Conservation (phyloP, 2,329 filamentous ascomycete species). For the Bisporella sp. region DNA sequence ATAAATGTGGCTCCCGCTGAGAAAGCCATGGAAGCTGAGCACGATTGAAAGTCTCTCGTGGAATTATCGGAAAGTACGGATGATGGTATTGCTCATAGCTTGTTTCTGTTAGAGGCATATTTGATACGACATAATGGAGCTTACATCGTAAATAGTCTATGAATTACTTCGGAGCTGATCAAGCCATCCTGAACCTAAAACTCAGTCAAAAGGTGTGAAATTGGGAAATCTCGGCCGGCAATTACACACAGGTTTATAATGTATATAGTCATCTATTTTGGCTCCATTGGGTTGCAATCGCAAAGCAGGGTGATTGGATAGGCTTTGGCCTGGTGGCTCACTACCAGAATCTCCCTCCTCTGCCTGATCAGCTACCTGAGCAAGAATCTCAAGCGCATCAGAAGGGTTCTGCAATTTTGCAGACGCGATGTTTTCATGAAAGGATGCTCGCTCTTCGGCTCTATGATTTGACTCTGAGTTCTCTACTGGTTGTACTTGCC, state of each 20-base stretch:
- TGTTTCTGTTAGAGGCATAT: not conserved
- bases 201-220: no score
- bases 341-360: slow-evolving; percentile 21
- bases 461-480: not conserved
- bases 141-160: slow-evolving; percentile 21
- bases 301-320: not conserved
- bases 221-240: no score
- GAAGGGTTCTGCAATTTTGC: slow-evolving; percentile 27
- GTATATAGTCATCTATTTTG: slow-evolving; percentile 17
- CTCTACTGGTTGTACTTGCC: slow-evolving; percentile 6
- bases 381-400: slow-evolving; percentile 26
- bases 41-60: slow-evolving; percentile 42
- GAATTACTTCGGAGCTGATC: slow-evolving; percentile 21
- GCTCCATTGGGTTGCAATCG: slow-evolving; percentile 7
- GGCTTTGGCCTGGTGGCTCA: slow-evolving; percentile 9
- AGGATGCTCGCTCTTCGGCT: slow-evolving; percentile 4
- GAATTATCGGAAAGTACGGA: slow-evolving; percentile 63
- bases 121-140: not conserved
- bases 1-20: slow-evolving; percentile 55
- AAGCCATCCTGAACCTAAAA: slow-evolving; percentile 15
- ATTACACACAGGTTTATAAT: slow-evolving; percentile 17
- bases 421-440: slow-evolving; percentile 24
- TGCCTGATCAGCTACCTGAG: slow-evolving; percentile 24
- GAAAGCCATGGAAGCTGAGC: slow-evolving; percentile 44
- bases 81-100: slow-evolving; percentile 43